Evolutionary conservation across 192 early-diverging fungal species (phyloP), one percentile per base, ranked within the genome.

Genomic region (Allomyces javanicus): DNA sequence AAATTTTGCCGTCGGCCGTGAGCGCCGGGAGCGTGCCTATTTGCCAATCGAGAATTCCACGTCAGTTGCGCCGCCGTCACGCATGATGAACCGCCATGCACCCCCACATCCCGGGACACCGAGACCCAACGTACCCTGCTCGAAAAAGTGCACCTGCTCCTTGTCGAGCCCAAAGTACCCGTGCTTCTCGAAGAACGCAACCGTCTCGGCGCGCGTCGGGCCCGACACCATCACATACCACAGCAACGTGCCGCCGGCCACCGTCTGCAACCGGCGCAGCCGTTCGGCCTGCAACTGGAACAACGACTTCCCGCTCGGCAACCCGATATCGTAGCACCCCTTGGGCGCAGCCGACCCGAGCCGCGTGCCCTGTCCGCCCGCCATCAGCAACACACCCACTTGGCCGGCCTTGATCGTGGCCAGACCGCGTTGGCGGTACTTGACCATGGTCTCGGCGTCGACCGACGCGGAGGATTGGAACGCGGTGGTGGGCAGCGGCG

Each of bases 181-280:
- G 72, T 90, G 63, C 50, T 89, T 72, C 64, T 82, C 78, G 76
- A 99, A 99, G 76, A 84, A 89, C 21, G 72, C 65, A 61, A 83
- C 81, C 14, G 94, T 95, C 14, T 89, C 85, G 1, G 66, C 75
- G 64, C 86, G 81, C 23, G 96, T 99, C 21, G 96, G 96, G 12
- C 89, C 94, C 50, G 90, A 93, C 62, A 92, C 94, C 96, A 99
- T 99, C 68, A 99, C 84, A 73, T 94, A 94, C 94, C 94, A 98
- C 10, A 93, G 93, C 66, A 98, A 91, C 65, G 71, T 66, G 62
- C 67, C 69, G 19, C 80, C 75, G 23, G 82, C 83, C 44, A 93
- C 64, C 62, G 83, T 73, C 76, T 98, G 91, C 67, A 98, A 70
- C 55, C 85, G 81, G 33, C 81, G 72, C 75, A 98, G 96, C 64